Base-by-base conservation (phyloP, 78 protist species). In the Polysphondylium violaceum region DNA sequence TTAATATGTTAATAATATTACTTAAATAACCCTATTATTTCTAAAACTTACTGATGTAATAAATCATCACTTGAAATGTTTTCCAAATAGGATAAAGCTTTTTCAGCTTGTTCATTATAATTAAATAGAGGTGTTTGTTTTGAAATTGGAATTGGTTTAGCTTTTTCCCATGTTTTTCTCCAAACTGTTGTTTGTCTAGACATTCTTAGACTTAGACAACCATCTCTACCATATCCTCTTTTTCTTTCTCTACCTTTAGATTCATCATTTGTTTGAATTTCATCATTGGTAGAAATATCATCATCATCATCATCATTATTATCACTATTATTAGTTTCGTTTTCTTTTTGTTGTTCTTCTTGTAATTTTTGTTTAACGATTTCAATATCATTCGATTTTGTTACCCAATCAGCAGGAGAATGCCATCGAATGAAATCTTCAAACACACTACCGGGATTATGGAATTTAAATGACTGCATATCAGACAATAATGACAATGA, bases 371-470 rank as follows among this genome's bases (percentile, higher is more conserved):
- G 19, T 43, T 41, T 27, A 43, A 68, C 43, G 16, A 35, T 33
- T 43, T 68, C 29, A 23, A 72, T 50, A 33, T 72, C 78, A 19
- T 25, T 43, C 19, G 43, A 63, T 27, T 72, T 72, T 44, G 73
- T 60, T 5, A 83, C 29, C 91, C 91, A 83, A 44, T 83, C 91
- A 23, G 72, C 17, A 11, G n/a, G 36, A 25, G 91, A 83, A 31
- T 83, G 91, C 91, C 91, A 83, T 67, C 91, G 47, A 19, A 83
- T 43, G 47, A 83, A 83, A 59, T 83, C 91, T 69, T 83, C 79
- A 83, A 83, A 83, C 12, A 83, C 91, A 44, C 79, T 69, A 11
- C 91, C 91, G 9, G 75, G 75, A 36, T 83, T 83, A 3, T 68
- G 67, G 23, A 69, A 25, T 56, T 83, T 83, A 41, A 83, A 83